These are phyloP conservation scores for Testicularia cyperi DNA, from an alignment of 1,284 basidiomycete species.

Conservation along the genomic window DNA sequence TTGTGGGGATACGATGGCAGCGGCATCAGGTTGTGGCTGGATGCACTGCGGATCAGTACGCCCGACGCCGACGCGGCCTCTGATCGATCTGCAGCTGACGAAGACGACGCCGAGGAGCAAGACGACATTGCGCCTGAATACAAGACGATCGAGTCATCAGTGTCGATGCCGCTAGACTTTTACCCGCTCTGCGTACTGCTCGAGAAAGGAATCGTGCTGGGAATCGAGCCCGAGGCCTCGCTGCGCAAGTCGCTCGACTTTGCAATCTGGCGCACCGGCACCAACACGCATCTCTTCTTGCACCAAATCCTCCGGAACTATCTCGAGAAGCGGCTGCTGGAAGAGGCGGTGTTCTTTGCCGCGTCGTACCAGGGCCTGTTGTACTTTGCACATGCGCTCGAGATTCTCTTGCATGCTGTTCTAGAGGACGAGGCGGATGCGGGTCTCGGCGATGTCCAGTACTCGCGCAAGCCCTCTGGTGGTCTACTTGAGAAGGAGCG, in stretches of 20 bases:
- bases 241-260: constrained; percentile 79
- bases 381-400: constrained; percentile 90
- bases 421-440: constrained; percentile 80
- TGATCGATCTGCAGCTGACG: neutral
- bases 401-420: constrained; percentile 88
- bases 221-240: constrained; percentile 83
- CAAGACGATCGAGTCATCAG: constrained; percentile 83
- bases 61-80: constrained; percentile 9
- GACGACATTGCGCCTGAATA: constrained; percentile 50
- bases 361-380: constrained; percentile 82
- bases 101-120: constrained; percentile 46
- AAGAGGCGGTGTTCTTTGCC: constrained; percentile 76
- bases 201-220: constrained; percentile 98
- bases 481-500: constrained; percentile 29
- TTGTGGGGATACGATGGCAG: constrained; percentile 95
- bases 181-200: constrained; percentile 94
- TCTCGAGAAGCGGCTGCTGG: constrained; percentile 63
- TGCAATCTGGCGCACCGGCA: constrained; percentile 85
- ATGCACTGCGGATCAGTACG: constrained; percentile 78
- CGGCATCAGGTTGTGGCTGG: constrained; percentile 88
- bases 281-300: constrained; percentile 91
- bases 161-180: constrained; percentile 85
- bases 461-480: constrained; percentile 20
- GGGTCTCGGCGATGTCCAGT: constrained; percentile 20
- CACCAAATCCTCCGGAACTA: constrained; percentile 87